A percentile compares a stretch with the other conserved stretches of the same genome.
Evolutionary conservation across 2,329 filamentous ascomycete species (phyloP).

Genomic region (Sporothrix phasma): DNA sequence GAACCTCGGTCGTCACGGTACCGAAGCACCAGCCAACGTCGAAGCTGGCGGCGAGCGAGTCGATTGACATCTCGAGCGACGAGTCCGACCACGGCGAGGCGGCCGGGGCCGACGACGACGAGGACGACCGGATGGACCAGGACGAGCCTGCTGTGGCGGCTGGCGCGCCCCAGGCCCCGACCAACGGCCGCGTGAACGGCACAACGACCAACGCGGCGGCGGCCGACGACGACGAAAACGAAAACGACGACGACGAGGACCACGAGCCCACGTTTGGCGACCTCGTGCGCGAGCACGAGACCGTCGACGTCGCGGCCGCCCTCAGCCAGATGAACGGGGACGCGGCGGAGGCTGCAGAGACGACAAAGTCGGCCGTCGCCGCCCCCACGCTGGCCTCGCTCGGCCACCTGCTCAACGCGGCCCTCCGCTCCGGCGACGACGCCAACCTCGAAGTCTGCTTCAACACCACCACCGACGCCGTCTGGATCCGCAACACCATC

Average conservation of each 20-base stretch:
- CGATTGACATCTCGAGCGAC: conserved; percentile 51
- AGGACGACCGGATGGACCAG: conserved; percentile 10
- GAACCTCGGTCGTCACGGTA: conserved; percentile 38
- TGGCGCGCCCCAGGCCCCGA: not conserved
- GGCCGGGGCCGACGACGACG: conserved; percentile 25
- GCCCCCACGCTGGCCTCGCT: conserved; percentile 44
- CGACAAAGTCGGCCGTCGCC: not conserved
- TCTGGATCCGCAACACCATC: conserved; percentile 77
- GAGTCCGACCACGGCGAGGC: conserved; percentile 19
- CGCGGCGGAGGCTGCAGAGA: not conserved
- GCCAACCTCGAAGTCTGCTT: conserved; percentile 88
- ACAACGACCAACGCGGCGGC: too few species aligned
- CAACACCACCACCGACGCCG: conserved; percentile 62
- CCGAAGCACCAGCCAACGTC: conserved; percentile 25
- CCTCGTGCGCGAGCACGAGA: conserved; percentile 61
- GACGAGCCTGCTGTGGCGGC: not conserved
- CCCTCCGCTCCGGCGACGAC: conserved; percentile 82
- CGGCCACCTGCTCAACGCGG: conserved; percentile 85
- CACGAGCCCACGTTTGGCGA: conserved; percentile 63
- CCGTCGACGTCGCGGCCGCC: conserved; percentile 64
- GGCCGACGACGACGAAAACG: conserved; percentile 2
- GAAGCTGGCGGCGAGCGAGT: conserved; percentile 26
- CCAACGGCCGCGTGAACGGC: not conserved
- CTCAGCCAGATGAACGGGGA: conserved; percentile 29
- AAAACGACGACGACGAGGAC: conserved; percentile 28